phyloP scores from a whole-genome alignment of 805 yeast species.

The Yamadazyma paraphyllophila region DNA sequence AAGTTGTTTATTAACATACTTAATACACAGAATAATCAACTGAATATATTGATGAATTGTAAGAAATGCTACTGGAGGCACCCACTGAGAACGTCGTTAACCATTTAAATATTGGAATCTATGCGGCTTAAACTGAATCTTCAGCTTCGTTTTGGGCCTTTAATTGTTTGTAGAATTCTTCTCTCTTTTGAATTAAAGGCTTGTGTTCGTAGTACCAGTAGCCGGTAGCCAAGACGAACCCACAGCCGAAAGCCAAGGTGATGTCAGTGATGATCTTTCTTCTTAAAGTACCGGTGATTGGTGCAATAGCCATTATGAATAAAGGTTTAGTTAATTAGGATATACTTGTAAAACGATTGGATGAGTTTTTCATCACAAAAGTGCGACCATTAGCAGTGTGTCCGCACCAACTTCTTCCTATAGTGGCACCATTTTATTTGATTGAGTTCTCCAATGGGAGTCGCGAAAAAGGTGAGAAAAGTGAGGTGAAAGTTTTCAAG shows the following conservation, averaged over 20 bases:
- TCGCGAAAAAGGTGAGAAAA: slow-evolving; percentile 5
- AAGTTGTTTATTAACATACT: slow-evolving; percentile 12
- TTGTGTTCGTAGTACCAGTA: slow-evolving; percentile 90
- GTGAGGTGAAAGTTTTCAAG: slow-evolving; percentile 5
- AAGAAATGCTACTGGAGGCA: not conserved
- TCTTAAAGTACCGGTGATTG: slow-evolving; percentile 80
- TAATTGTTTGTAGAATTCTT: slow-evolving; percentile 75
- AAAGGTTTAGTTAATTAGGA: not conserved
- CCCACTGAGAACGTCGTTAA: not conserved
- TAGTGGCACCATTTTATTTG: slow-evolving; percentile 4
- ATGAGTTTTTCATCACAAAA: slow-evolving; percentile 4
- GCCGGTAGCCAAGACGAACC: slow-evolving; percentile 57
- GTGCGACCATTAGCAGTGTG: slow-evolving; percentile 1
- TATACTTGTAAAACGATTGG: slow-evolving; percentile 7
- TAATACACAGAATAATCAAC: slow-evolving; percentile 1
- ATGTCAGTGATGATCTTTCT: slow-evolving; percentile 80
- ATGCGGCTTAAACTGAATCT: slow-evolving; percentile 30
- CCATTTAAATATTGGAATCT: not conserved
- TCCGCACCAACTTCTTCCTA: not conserved
- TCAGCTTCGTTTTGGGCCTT: slow-evolving; percentile 71
- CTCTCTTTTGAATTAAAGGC: slow-evolving; percentile 70
- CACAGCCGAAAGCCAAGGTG: slow-evolving; percentile 61
- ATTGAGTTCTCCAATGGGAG: slow-evolving; percentile 3
- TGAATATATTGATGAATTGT: not conserved
- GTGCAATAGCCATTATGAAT: slow-evolving; percentile 67